phyloP scores from a whole-genome alignment of 352 stramenopile genomes.

The Chrysophaeum taylorii region DNA sequence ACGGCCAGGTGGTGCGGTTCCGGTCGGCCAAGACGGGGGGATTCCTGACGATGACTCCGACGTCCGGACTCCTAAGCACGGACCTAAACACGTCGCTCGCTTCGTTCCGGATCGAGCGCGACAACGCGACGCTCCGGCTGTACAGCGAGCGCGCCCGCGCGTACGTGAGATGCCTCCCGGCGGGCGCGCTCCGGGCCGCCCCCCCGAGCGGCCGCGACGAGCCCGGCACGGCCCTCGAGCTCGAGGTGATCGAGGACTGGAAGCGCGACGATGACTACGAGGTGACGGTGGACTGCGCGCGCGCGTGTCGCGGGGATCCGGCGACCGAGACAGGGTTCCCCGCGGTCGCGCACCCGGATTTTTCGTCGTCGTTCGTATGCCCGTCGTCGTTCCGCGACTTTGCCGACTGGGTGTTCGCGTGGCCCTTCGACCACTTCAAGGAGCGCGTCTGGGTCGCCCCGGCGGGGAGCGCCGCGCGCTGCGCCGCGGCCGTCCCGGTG shows the following conservation, averaged over 20 bases:
- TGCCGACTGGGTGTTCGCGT: slow-evolving; percentile 9
- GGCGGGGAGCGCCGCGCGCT: not conserved
- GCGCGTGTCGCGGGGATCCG: not conserved
- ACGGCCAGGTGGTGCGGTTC: too few species aligned
- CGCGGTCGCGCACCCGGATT: not conserved
- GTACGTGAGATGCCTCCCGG: slow-evolving; percentile 10
- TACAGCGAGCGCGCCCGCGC: not conserved
- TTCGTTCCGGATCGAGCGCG: not conserved
- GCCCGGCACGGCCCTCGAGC: not conserved
- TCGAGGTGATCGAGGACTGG: not conserved
- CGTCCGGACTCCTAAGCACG: too few species aligned
- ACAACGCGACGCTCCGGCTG: not conserved
- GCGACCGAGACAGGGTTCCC: not conserved
- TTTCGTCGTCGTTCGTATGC: not conserved
- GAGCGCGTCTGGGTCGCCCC: slow-evolving; percentile 1
- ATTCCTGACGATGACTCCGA: too few species aligned
- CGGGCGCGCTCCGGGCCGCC: not conserved
- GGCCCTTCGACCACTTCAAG: slow-evolving; percentile 1
- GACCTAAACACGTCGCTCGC: too few species aligned
- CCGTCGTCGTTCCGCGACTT: not conserved
- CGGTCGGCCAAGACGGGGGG: too few species aligned
- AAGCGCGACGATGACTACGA: not conserved
- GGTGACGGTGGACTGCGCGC: not conserved
- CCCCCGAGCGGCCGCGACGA: not conserved
- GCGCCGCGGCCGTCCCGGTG: not conserved